Base-by-base conservation (phyloP, 140 eudicot genomes). In the Ambrosia hybrid region DNA sequence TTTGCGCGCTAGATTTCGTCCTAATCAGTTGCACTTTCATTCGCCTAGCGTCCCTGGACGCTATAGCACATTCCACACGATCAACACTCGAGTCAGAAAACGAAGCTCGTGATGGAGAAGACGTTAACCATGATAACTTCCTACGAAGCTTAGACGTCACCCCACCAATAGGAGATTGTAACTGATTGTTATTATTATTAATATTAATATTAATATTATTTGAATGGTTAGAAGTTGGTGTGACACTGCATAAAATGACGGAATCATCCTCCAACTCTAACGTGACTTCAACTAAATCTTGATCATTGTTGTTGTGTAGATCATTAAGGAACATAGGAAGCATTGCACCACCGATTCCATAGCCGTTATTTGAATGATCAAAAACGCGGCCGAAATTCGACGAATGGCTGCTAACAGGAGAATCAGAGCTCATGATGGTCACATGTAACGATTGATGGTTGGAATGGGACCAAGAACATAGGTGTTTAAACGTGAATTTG, bases 281-380 rank as follows among this genome's bases (percentile, higher is more conserved):
- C 37, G 96, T 92, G 64, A 95, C 91, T 63, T 95, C 96, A 1
- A 91, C 96, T 39, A 91, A 74, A 17, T 94, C 79, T 8, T 76
- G 57, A 6, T 72, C 82, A 26, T 73, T 55, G 81, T 83, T 86
- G 38, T 77, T 80, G 0, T 85, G 76, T 69, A 94, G 78, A 61
- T 88, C 96, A 12, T 84, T 78, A 72, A 90, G 99, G 53, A 86
- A 93, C 2, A 84, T 76, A 41, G 99, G 99, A 68, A 94, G 90
- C 99, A 94, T 94, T 90, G 96, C 86, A 0, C 96, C 96, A 1
- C 88, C 88, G 6, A 73, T 78, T n/a, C 82, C 82, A 67, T 79
- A 72, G 5, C n/a, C 83, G 26, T 21, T 79, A 2, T 76, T 76
- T n/a, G 84, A 83, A 14, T 80, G 39, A 51, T 85, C 85, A 15